Evolutionary conservation across 345 rosid species (phyloP).

Genomic region (Corchorus capsularis): DNA sequence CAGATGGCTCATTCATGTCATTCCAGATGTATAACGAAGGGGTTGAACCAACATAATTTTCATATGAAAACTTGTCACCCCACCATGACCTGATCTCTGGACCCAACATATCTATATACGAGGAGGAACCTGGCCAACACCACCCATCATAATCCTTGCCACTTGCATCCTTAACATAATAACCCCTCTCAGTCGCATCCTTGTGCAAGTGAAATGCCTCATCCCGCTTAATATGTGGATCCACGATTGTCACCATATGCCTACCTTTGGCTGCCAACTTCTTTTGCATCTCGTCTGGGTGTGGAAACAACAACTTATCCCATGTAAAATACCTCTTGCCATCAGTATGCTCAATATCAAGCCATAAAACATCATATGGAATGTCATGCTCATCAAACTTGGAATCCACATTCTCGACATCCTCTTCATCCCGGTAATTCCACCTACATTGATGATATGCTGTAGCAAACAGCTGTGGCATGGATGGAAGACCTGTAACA

Average conservation of each 20-base stretch:
- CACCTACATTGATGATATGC: slow-evolving; percentile 99
- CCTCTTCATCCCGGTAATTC: slow-evolving; percentile 99
- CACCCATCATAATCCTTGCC: slow-evolving; percentile 95
- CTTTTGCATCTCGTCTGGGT: slow-evolving; percentile 91
- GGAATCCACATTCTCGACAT: slow-evolving; percentile 89
- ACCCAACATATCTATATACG: slow-evolving; percentile 79
- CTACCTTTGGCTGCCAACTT: slow-evolving; percentile 91
- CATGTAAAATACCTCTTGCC: slow-evolving; percentile 95
- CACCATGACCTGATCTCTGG: slow-evolving; percentile 97
- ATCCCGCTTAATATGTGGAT: slow-evolving; percentile 98
- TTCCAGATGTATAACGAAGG: slow-evolving; percentile 94
- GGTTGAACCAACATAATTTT: slow-evolving; percentile 84
- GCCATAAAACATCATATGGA: slow-evolving; percentile 98
- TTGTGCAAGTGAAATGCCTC: slow-evolving; percentile 74
- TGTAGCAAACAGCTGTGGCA: slow-evolving; percentile 90
- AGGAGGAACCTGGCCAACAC: slow-evolving; percentile 99
- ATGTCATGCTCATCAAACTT: slow-evolving; percentile 96
- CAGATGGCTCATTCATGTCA: slow-evolving; percentile 99
- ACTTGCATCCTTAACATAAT: slow-evolving; percentile 84
- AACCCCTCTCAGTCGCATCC: slow-evolving; percentile 78
- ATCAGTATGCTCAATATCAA: slow-evolving; percentile 96
- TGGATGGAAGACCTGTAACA: slow-evolving; percentile 80
- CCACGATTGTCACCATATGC: slow-evolving; percentile 96
- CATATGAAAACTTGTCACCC: slow-evolving; percentile 72
- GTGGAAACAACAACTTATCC: slow-evolving; percentile 79